A percentile compares a stretch with the other conserved stretches of the same genome.
phyloP scores from a whole-genome alignment of 768 basidiomycete species.

The Suillus paluster region DNA sequence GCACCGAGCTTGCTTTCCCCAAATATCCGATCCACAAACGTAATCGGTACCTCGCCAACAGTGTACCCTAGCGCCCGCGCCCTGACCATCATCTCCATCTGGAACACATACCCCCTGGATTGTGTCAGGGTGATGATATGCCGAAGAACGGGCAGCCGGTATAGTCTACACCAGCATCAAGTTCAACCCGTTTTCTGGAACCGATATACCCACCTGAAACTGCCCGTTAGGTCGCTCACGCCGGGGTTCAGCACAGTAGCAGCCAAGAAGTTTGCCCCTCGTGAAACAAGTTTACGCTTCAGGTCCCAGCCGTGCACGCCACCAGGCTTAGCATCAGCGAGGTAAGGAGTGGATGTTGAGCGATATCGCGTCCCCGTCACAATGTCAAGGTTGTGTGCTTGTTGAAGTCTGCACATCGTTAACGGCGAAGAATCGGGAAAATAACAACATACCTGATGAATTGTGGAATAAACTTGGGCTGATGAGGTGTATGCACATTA shows the following conservation, averaged over 20 bases:
- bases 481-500: background rate
- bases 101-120: slow-evolving; percentile 93
- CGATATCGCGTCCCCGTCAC: slow-evolving; percentile 93
- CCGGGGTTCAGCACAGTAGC: slow-evolving; percentile 84
- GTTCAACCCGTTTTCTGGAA: slow-evolving; percentile 5
- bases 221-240: slow-evolving; percentile 89
- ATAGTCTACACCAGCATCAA: slow-evolving; percentile 53
- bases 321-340: slow-evolving; percentile 69
- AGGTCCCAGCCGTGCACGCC: slow-evolving; percentile 95
- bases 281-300: slow-evolving; percentile 83
- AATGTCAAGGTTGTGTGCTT: slow-evolving; percentile 87
- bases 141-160: slow-evolving; percentile 73
- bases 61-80: slow-evolving; percentile 83
- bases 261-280: slow-evolving; percentile 91
- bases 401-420: slow-evolving; percentile 61
- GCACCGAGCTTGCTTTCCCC: slow-evolving; percentile 93
- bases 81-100: slow-evolving; percentile 98
- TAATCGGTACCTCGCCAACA: slow-evolving; percentile 91
- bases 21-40: slow-evolving; percentile 92
- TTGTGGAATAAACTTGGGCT: slow-evolving; percentile 96
- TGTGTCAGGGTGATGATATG: slow-evolving; percentile 85
- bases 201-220: slow-evolving; percentile 69
- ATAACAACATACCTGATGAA: slow-evolving; percentile 68
- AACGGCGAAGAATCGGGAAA: background rate
- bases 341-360: slow-evolving; percentile 56